A percentile compares a stretch with the other conserved stretches of the same genome.
Conservation (phyloP, 1,284 basidiomycete species). For the Vanrija humicola region DNA sequence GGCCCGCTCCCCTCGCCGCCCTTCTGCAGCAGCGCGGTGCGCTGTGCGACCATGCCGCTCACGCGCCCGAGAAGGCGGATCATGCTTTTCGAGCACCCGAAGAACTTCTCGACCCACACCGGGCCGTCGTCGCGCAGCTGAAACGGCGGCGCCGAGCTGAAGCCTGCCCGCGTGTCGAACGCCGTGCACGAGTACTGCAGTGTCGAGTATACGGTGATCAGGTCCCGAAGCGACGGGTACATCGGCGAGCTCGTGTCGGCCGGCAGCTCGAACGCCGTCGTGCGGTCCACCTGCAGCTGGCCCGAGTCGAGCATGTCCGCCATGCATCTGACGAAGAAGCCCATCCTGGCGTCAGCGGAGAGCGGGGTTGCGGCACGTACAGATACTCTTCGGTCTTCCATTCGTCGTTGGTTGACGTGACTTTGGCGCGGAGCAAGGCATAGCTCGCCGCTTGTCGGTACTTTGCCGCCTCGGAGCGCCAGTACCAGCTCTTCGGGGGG, state of each 20-base stretch:
- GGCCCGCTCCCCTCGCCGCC: neutral
- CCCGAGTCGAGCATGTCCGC: slow-evolving; percentile 20
- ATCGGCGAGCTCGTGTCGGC: slow-evolving; percentile 4
- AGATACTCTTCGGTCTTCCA: slow-evolving; percentile 24
- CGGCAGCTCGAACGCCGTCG: slow-evolving; percentile 12
- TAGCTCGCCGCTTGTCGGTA: slow-evolving; percentile 13
- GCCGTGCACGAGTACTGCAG: slow-evolving; percentile 11
- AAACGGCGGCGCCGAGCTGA: slow-evolving; percentile 1
- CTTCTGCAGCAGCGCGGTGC: slow-evolving; percentile 4
- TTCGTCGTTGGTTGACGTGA: slow-evolving; percentile 9
- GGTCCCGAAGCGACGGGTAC: slow-evolving; percentile 14
- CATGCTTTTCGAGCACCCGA: slow-evolving; percentile 15
- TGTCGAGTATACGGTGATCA: slow-evolving; percentile 19
- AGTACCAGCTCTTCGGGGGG: slow-evolving; percentile 3
- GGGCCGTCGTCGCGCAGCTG: slow-evolving; percentile 1
- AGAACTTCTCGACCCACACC: slow-evolving; percentile 24
- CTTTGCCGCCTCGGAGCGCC: slow-evolving; percentile 6
- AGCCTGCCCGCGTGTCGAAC: neutral
- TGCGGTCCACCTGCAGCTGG: slow-evolving; percentile 9
- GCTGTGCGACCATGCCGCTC: slow-evolving; percentile 16
- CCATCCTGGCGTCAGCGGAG: slow-evolving; percentile 8
- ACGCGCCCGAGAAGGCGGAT: slow-evolving; percentile 15
- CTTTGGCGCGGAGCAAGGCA: slow-evolving; percentile 14
- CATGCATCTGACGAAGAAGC: slow-evolving; percentile 22
- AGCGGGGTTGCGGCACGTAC: neutral